Conservation (phyloP, 371 early-diverging fungal species). For the Chytridium lagenaria region DNA sequence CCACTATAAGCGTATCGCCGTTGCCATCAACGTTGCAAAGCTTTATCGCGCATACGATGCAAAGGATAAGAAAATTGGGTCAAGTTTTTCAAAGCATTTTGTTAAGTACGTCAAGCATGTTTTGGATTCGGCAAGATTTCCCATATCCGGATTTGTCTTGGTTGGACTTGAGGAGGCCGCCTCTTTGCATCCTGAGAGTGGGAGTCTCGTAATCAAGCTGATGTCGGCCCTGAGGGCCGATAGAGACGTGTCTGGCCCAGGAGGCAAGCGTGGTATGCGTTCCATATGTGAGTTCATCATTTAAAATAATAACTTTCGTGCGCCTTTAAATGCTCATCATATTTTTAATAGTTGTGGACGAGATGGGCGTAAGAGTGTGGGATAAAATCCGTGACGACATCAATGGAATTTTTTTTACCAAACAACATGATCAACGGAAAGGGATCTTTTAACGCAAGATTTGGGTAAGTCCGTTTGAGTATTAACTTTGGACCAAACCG, state of each 20-base stretch:
- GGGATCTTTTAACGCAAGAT: constrained; percentile 18
- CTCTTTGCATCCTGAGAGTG: background rate
- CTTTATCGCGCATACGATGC: constrained; percentile 14
- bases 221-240: constrained; percentile 21
- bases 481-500: background rate
- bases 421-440: constrained; percentile 24
- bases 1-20: constrained; percentile 14
- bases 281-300: constrained; percentile 11
- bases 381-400: constrained; percentile 32
- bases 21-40: constrained; percentile 12
- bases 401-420: constrained; percentile 35
- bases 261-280: background rate
- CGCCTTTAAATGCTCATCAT: too few relatives aligned
- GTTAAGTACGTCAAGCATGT: constrained; percentile 11
- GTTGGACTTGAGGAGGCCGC: constrained; percentile 19
- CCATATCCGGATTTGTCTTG: constrained; percentile 30
- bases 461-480: constrained; percentile 21
- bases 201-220: constrained; percentile 17
- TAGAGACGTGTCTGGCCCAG: constrained; percentile 2
- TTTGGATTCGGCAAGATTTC: constrained; percentile 4
- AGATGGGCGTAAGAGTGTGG: constrained; percentile 27
- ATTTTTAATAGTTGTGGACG: constrained; percentile 25
- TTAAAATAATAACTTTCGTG: background rate
- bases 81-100: constrained; percentile 26
- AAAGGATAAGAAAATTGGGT: background rate